Evolutionary conservation across 1,284 basidiomycete species (phyloP), one percentile per base, ranked within the genome.

Genomic region (Ustilago shanxiensis): DNA sequence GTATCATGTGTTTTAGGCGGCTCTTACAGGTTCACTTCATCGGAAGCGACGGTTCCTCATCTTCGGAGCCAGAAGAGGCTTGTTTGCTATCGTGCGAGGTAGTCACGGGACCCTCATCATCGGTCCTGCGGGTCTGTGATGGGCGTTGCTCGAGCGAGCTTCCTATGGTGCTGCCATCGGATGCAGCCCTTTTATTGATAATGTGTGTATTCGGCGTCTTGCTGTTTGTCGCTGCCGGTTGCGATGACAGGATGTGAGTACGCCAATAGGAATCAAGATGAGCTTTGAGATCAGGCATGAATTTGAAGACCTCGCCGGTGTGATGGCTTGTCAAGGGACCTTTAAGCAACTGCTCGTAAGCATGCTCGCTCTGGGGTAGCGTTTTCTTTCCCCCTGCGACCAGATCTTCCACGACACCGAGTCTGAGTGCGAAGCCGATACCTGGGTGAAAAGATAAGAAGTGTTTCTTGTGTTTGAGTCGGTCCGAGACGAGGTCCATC

Each of bases 361-460:
- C 37, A 2, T 57, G 26, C 26, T 62, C 55, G 61, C 62, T 50
- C 45, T 49, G 60, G 1, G 67, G 60, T 33, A 77, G 54, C 6
- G 60, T 9, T 28, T 56, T 61, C 5, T 31, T 58, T 0, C 61
- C 60, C 16, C 57, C 26, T 20, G 44, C 39, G 20, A 67, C 41
- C 57, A 73, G 18, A 2, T 49, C 14, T 24, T 73, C 67, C 13
- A 55, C 59, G 0, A 93, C 90, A 37, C 90, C 88, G 4, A 97
- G 87, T 60, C 91, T 90, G 0, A 98, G 82, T 86, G 97, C 98
- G 87, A 95, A 98, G 0, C 94, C 95, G 14, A 90, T 88, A 31
- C 89, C 89, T 0, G 95, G 96, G 79, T 93, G 91, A 87, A 98
- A 99, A 2, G 94, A 94, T 85, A 96, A 95, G 88, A 95, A 95